Evolutionary conservation across 2,329 filamentous ascomycete species (phyloP).

Genomic region (Pseudocercospora musae): DNA sequence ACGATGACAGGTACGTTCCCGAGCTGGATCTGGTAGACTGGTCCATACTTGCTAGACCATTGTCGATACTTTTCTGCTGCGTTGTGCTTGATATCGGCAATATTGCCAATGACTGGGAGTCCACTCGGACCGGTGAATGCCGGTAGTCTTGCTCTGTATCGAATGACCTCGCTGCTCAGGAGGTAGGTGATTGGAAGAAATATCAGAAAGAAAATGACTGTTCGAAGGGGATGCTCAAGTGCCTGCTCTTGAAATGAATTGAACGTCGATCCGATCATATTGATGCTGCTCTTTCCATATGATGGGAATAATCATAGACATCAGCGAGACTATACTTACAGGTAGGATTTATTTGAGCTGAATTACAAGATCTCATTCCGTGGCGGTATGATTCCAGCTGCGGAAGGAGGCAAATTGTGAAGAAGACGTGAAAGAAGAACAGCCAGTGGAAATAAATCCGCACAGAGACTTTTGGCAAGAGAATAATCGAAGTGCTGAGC

Average conservation of each 20-base stretch:
- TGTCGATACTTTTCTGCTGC: slow-evolving; percentile 44
- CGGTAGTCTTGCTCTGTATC: slow-evolving; percentile 34
- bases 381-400: slow-evolving; percentile 3
- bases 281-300: neutral
- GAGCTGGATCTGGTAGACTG: slow-evolving; percentile 47
- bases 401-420: neutral
- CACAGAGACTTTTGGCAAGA: neutral
- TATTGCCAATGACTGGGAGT: slow-evolving; percentile 42
- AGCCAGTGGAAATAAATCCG: neutral
- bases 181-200: slow-evolving; percentile 37
- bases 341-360: no score
- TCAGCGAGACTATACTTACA: no score
- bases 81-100: slow-evolving; percentile 43
- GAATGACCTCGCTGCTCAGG: slow-evolving; percentile 37
- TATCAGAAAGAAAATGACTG: slow-evolving; percentile 20
- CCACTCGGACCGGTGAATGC: slow-evolving; percentile 40
- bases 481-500: no score
- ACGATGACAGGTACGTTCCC: slow-evolving; percentile 46
- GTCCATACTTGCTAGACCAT: slow-evolving; percentile 42
- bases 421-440: neutral
- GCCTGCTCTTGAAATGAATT: slow-evolving; percentile 6
- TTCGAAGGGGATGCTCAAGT: neutral
- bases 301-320: no score
- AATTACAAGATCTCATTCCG: no score
- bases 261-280: slow-evolving; percentile 8